Percentiles rank a stretch among this genome's conserved stretches.
phyloP scores from a whole-genome alignment of 164 flowering plant genomes.

The Aristolochia contorta region DNA sequence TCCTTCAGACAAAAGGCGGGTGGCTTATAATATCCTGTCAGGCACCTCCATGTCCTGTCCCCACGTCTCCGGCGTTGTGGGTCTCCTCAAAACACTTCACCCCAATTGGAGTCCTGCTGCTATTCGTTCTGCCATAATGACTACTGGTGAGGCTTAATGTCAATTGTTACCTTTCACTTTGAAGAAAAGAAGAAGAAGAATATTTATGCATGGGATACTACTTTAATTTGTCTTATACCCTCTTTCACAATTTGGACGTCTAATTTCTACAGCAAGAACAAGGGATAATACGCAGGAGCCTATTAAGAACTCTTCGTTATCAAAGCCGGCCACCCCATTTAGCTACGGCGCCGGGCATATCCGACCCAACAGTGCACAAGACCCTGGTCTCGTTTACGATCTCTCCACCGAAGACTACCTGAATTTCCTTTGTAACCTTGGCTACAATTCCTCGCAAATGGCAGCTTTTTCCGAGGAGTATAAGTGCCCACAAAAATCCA shows the following conservation, averaged over 20 bases:
- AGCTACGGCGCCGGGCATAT: slow-evolving; percentile 52
- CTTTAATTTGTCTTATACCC: too few relatives aligned
- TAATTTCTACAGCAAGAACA: slow-evolving; percentile 27
- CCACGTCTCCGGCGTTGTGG: slow-evolving; percentile 65
- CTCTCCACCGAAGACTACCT: slow-evolving; percentile 32
- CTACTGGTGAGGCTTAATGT: slow-evolving; percentile 35
- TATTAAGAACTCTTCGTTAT: slow-evolving; percentile 16
- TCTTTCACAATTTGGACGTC: too few relatives aligned
- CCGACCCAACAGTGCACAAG: slow-evolving; percentile 43
- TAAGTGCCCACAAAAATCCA: slow-evolving; percentile 12
- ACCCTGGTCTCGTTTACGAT: slow-evolving; percentile 72
- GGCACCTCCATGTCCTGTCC: slow-evolving; percentile 97
- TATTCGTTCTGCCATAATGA: slow-evolving; percentile 68
- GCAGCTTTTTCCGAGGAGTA: slow-evolving; percentile 7
- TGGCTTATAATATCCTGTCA: slow-evolving; percentile 32
- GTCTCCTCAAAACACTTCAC: slow-evolving; percentile 59
- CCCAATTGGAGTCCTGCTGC: slow-evolving; percentile 80
- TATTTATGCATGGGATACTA: too few relatives aligned
- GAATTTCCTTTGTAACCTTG: slow-evolving; percentile 42
- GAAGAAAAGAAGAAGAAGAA: too few relatives aligned
- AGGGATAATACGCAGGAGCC: slow-evolving; percentile 31
- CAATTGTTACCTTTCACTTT: too few relatives aligned
- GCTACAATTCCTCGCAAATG: slow-evolving; percentile 14
- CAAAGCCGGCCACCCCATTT: slow-evolving; percentile 41
- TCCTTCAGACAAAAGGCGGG: slow-evolving; percentile 33